These are phyloP conservation scores for Drosera spatulata DNA, from an alignment of 179 eudicot genomes.

Conservation along the genomic window DNA sequence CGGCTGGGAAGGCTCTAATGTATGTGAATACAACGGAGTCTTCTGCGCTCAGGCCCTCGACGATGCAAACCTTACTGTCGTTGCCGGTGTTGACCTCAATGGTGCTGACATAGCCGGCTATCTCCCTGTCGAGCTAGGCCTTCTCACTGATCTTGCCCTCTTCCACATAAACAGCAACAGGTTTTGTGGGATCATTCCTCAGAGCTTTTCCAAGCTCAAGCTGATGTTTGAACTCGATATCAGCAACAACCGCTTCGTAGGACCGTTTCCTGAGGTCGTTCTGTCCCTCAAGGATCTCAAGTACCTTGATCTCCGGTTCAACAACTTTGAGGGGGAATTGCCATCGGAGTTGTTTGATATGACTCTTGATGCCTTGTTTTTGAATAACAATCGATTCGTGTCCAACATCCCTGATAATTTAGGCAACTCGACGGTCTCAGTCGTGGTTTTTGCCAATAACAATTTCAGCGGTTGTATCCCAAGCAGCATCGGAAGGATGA, in stretches of 20 bases:
- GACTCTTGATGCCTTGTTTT: slow-evolving; percentile 50
- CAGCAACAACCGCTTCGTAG: slow-evolving; percentile 83
- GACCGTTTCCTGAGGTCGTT: slow-evolving; percentile 49
- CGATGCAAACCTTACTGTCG: slow-evolving; percentile 37
- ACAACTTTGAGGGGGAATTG: slow-evolving; percentile 66
- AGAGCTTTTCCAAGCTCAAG: slow-evolving; percentile 27
- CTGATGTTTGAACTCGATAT: slow-evolving; percentile 53
- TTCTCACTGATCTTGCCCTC: slow-evolving; percentile 49
- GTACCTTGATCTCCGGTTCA: slow-evolving; percentile 62
- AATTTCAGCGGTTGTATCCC: slow-evolving; percentile 72
- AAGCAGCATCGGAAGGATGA: slow-evolving; percentile 45
- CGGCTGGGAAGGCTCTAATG: slow-evolving; percentile 71
- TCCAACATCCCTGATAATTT: slow-evolving; percentile 46
- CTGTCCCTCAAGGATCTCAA: slow-evolving; percentile 25
- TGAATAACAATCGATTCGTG: slow-evolving; percentile 62
- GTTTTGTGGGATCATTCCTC: slow-evolving; percentile 71
- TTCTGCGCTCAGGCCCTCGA: slow-evolving; percentile 54
- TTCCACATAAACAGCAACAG: slow-evolving; percentile 70
- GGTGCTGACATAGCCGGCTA: slow-evolving; percentile 66
- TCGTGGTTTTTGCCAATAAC: slow-evolving; percentile 63
- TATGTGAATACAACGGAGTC: slow-evolving; percentile 61
- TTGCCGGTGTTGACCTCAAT: slow-evolving; percentile 72
- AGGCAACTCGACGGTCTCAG: slow-evolving; percentile 52
- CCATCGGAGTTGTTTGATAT: slow-evolving; percentile 47
- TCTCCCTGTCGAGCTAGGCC: slow-evolving; percentile 64